Conservation (phyloP, 2,329 filamentous ascomycete genomes). For the Tolypocladium pustulatum region DNA sequence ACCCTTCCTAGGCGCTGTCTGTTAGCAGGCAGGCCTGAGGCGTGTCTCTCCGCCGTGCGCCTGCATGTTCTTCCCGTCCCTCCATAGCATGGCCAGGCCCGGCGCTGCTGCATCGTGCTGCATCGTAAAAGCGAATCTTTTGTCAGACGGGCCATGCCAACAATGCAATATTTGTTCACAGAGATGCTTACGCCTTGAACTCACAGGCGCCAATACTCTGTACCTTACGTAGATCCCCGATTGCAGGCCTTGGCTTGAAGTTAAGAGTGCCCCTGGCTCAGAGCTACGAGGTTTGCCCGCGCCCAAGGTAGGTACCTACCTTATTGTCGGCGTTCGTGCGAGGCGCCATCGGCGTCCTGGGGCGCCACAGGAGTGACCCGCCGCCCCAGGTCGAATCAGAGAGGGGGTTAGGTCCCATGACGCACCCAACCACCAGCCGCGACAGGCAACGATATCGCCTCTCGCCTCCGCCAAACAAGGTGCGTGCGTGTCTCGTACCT, state of each 20-base stretch:
- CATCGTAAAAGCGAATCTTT: neutral
- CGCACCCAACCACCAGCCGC: conserved; percentile 14
- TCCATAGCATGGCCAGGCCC: neutral
- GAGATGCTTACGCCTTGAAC: neutral
- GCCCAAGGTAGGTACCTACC: neutral
- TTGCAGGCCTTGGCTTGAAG: neutral
- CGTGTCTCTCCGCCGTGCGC: neutral
- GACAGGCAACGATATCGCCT: neutral
- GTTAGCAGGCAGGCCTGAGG: neutral
- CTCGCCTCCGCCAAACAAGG: neutral
- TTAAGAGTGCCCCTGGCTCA: neutral
- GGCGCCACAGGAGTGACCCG: neutral
- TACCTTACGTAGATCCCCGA: neutral
- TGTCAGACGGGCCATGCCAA: neutral
- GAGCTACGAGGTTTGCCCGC: too few relatives aligned
- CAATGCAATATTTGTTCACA: neutral
- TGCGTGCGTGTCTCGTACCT: neutral
- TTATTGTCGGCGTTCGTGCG: neutral
- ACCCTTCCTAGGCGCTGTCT: neutral
- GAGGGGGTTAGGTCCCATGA: conserved; percentile 20
- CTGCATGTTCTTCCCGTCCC: neutral
- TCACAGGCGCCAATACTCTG: neutral
- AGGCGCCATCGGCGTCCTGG: neutral
- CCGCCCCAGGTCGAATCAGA: conserved; percentile 10
- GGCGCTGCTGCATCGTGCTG: neutral